phyloP scores from a whole-genome alignment of 2,329 filamentous ascomycete species.

The Fusarium siculi region DNA sequence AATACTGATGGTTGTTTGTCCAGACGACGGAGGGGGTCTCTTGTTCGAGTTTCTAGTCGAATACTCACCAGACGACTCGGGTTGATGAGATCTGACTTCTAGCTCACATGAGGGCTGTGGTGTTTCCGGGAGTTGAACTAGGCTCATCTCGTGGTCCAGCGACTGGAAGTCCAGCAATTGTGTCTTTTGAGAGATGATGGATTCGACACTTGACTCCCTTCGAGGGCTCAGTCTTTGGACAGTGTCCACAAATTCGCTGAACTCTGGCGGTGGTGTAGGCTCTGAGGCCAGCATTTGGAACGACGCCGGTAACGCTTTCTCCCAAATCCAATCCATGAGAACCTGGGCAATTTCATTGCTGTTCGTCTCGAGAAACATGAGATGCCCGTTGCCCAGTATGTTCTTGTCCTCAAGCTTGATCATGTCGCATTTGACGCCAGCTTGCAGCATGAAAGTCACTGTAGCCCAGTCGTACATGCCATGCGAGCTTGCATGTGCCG shows the following conservation, averaged over 20 bases:
- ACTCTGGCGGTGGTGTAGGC: background rate
- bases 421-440: slow-evolving; percentile 57
- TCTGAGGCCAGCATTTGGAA: background rate
- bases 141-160: background rate
- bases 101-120: background rate
- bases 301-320: background rate
- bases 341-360: slow-evolving; percentile 55
- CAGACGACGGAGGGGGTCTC: slow-evolving; percentile 4
- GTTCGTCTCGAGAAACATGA: slow-evolving; percentile 65
- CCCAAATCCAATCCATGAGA: slow-evolving; percentile 52
- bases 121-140: background rate
- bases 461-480: slow-evolving; percentile 65
- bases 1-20: slow-evolving; percentile 1
- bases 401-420: slow-evolving; percentile 55
- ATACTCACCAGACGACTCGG: background rate
- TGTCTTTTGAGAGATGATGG: background rate
- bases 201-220: background rate
- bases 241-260: background rate
- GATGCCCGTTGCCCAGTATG: slow-evolving; percentile 65
- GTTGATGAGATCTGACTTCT: background rate
- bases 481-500: slow-evolving; percentile 65
- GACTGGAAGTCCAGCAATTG: background rate
- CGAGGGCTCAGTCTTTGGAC: background rate
- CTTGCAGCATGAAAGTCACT: slow-evolving; percentile 62
- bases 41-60: background rate